A percentile compares a stretch with the other conserved stretches of the same genome.
These are phyloP conservation scores for Cyclanthera cordifolia DNA, from an alignment of 306 rosid genomes.

Conservation along the genomic window DNA sequence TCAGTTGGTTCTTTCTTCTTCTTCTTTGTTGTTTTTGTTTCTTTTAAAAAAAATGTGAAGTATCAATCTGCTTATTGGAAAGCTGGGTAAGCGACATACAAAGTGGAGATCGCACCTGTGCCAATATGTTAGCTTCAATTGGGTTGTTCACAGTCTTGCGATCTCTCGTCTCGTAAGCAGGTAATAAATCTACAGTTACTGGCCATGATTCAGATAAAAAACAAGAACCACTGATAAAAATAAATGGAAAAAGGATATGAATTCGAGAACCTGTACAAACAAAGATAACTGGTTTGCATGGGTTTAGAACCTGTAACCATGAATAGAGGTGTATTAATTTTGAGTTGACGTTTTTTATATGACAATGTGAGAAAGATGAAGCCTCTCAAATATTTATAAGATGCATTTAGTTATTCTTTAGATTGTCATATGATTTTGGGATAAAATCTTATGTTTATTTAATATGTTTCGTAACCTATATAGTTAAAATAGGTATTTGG, in stretches of 20 bases:
- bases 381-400: too few species aligned
- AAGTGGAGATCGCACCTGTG: constrained; percentile 41
- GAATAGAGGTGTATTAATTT: neutral
- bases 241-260: neutral
- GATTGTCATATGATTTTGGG: too few species aligned
- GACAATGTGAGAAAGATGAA: too few species aligned
- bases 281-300: constrained; percentile 70
- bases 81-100: neutral
- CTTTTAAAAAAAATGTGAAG: neutral
- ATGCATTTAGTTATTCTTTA: too few species aligned
- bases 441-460: too few species aligned
- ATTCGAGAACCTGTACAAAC: constrained; percentile 57
- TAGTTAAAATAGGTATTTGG: too few species aligned
- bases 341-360: too few species aligned
- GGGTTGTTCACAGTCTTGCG: constrained; percentile 61
- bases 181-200: constrained; percentile 42
- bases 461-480: too few species aligned
- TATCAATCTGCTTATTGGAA: neutral
- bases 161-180: constrained; percentile 74
- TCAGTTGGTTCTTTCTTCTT: too few species aligned
- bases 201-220: constrained; percentile 12
- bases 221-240: constrained; percentile 13
- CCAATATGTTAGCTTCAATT: constrained; percentile 62
- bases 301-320: constrained; percentile 60
- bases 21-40: too few species aligned